phyloP scores from a whole-genome alignment of 257 asterid species.

The Solanum stenotomum region DNA sequence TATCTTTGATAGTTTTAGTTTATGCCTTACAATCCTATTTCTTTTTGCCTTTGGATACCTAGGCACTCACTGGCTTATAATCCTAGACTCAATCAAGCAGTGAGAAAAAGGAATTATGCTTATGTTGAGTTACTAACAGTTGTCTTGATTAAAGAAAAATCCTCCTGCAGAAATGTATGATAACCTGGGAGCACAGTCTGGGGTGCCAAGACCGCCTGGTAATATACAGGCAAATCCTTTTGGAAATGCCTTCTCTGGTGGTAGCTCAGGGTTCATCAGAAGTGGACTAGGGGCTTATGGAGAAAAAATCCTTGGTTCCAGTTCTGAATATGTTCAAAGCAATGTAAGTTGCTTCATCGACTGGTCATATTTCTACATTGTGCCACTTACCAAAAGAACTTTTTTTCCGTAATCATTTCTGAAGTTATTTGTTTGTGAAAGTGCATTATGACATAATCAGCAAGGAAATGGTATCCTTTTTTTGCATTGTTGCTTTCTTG shows the following conservation, averaged over 20 bases:
- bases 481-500: neutral
- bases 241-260: conserved; percentile 7
- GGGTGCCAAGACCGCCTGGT: conserved; percentile 1
- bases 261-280: conserved; percentile 5
- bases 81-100: neutral
- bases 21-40: neutral
- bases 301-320: conserved; percentile 9
- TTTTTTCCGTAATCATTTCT: neutral
- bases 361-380: neutral
- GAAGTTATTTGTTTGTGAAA: neutral
- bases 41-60: neutral
- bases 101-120: neutral
- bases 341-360: neutral
- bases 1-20: neutral
- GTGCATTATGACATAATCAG: neutral
- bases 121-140: neutral
- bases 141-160: neutral
- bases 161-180: conserved; percentile 4
- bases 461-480: neutral
- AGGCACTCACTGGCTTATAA: neutral
- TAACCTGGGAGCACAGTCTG: conserved; percentile 1
- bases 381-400: neutral
- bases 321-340: conserved; percentile 14
- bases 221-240: neutral
- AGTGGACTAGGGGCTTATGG: conserved; percentile 10